Evolutionary conservation across 2,329 filamentous ascomycete genomes (phyloP).

Genomic region (Xylaria sp.): DNA sequence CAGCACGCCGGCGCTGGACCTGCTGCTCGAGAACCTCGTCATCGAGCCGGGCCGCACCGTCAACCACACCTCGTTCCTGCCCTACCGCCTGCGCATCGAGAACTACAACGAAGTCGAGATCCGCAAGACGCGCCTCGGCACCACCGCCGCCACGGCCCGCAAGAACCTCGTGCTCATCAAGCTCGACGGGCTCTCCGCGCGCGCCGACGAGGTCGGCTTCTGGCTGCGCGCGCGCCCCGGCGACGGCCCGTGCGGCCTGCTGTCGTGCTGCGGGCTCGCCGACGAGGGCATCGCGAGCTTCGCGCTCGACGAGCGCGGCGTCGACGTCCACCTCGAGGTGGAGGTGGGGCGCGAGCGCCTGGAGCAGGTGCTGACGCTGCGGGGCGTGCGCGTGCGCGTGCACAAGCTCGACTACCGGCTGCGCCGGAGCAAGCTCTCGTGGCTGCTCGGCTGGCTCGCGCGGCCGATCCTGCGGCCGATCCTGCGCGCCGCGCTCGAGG

Average conservation of each 20-base stretch:
- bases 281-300: slow-evolving; percentile 88
- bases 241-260: too few relatives aligned
- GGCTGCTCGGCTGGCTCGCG: slow-evolving; percentile 78
- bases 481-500: slow-evolving; percentile 73
- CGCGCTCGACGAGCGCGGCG: slow-evolving; percentile 80
- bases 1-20: slow-evolving; percentile 78
- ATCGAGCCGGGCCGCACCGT: slow-evolving; percentile 84
- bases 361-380: slow-evolving; percentile 80
- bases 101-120: slow-evolving; percentile 88
- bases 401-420: slow-evolving; percentile 85
- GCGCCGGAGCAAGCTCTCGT: slow-evolving; percentile 73
- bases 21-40: slow-evolving; percentile 87
- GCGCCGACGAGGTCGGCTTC: slow-evolving; percentile 86
- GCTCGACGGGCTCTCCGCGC: slow-evolving; percentile 79
- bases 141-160: slow-evolving; percentile 63
- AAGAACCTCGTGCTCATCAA: slow-evolving; percentile 77
- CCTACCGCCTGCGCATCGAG: slow-evolving; percentile 78
- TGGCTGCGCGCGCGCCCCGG: slow-evolving; percentile 83
- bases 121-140: slow-evolving; percentile 73
- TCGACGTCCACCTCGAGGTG: slow-evolving; percentile 83
- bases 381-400: slow-evolving; percentile 75
- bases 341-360: slow-evolving; percentile 78
- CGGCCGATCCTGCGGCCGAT: slow-evolving; percentile 84
- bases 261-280: slow-evolving; percentile 72
- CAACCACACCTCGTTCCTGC: slow-evolving; percentile 86